These are phyloP conservation scores for Echeveria elegans DNA, from an alignment of 164 flowering plant species.

Conservation along the genomic window DNA sequence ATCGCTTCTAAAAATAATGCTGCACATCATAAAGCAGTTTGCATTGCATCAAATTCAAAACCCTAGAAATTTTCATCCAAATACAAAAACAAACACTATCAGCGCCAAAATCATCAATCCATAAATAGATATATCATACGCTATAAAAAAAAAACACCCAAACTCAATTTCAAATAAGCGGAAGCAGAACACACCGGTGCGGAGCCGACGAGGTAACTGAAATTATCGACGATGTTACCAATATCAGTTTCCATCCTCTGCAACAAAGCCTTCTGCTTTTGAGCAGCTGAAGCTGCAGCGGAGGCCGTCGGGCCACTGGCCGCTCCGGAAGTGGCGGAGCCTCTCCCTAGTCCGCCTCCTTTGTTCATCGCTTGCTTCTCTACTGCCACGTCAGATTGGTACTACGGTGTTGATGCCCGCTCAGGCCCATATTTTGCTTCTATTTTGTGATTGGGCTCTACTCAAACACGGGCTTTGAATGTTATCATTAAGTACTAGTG, in stretches of 20 bases:
- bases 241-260: slow-evolving; percentile 75
- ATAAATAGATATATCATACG: neutral
- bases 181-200: slow-evolving; percentile 37
- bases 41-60: too few relatives aligned
- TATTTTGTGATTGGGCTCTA: too few relatives aligned
- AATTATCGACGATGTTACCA: slow-evolving; percentile 65
- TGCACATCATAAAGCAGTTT: neutral
- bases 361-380: slow-evolving; percentile 36
- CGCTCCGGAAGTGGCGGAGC: slow-evolving; percentile 22
- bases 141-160: neutral
- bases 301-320: slow-evolving; percentile 71
- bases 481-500: too few relatives aligned
- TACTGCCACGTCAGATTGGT: neutral
- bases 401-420: neutral
- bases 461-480: too few relatives aligned
- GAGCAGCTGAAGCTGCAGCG: slow-evolving; percentile 78
- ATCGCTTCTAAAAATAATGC: neutral
- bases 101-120: neutral
- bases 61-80: neutral
- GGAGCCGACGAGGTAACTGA: slow-evolving; percentile 54
- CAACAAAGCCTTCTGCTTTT: slow-evolving; percentile 73
- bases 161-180: neutral
- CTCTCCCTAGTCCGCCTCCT: slow-evolving; percentile 30
- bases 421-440: too few relatives aligned
- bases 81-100: neutral